Evolutionary conservation across 2,329 filamentous ascomycete genomes (phyloP).

Genomic region (Aspergillus hortae): DNA sequence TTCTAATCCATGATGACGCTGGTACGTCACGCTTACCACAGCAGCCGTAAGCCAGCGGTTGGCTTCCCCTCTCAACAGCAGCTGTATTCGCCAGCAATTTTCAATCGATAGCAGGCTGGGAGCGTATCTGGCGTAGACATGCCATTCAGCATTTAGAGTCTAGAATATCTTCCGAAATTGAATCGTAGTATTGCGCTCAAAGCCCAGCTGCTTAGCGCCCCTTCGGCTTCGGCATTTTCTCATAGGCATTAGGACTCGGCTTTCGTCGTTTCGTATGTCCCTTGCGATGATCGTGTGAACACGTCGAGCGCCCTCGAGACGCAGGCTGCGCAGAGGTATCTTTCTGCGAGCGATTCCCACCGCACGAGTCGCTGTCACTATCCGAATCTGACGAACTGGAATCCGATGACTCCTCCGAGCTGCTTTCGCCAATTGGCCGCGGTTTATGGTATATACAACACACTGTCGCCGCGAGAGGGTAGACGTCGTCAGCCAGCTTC

Average conservation of each 20-base stretch:
- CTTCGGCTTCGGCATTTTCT: conserved; percentile 40
- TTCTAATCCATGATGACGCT: no score
- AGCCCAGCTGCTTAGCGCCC: conserved; percentile 4
- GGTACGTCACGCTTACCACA: no score
- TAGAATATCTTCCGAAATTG: no score
- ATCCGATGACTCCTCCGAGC: conserved; percentile 49
- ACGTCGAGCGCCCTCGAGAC: conserved; percentile 11
- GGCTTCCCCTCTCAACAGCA: no score
- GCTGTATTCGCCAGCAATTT: no score
- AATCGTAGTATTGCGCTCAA: no score
- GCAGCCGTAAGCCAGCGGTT: no score
- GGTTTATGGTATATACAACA: conserved; percentile 98
- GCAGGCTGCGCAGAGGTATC: conserved; percentile 16
- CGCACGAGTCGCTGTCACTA: conserved; percentile 24
- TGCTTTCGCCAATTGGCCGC: conserved; percentile 76
- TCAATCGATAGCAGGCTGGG: no score
- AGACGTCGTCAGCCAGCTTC: background rate
- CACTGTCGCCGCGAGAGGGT: conserved; percentile 52
- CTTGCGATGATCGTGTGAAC: conserved; percentile 14
- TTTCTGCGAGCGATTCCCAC: conserved; percentile 1
- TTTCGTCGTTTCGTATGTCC: conserved; percentile 29
- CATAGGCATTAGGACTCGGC: conserved; percentile 46
- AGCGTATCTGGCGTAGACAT: no score
- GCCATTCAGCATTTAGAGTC: no score
- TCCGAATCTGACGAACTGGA: conserved; percentile 55